Percentiles rank a stretch among this genome's conserved stretches.
These are phyloP conservation scores for Phytophthora cactorum DNA, from an alignment of 352 stramenopile species.

Conservation along the genomic window DNA sequence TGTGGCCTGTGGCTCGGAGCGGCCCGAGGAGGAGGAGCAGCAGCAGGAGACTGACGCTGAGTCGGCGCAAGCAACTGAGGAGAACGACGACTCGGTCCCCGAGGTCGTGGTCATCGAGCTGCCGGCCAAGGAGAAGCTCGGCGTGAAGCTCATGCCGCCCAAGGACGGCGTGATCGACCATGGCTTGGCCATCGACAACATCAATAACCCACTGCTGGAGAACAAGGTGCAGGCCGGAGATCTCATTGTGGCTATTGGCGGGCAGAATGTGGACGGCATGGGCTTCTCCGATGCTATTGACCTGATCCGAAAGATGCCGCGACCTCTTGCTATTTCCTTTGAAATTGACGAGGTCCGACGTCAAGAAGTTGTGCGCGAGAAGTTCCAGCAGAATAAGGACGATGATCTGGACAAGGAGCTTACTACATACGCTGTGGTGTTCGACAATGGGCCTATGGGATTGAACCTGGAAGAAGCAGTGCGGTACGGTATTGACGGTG, in stretches of 20 bases:
- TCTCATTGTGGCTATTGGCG: slow-evolving; percentile 86
- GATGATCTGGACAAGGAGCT: slow-evolving; percentile 77
- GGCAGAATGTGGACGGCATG: slow-evolving; percentile 76
- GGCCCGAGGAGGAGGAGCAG: slow-evolving; percentile 37
- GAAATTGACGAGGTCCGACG: slow-evolving; percentile 76
- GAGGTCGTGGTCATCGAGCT: slow-evolving; percentile 82
- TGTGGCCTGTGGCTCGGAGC: slow-evolving; percentile 65
- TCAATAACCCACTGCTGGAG: slow-evolving; percentile 86
- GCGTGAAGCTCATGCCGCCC: slow-evolving; percentile 86
- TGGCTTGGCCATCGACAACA: slow-evolving; percentile 87
- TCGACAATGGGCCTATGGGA: slow-evolving; percentile 85
- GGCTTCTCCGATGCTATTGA: slow-evolving; percentile 86
- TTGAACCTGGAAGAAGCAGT: slow-evolving; percentile 87
- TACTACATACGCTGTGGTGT: slow-evolving; percentile 86
- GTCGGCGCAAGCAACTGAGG: slow-evolving; percentile 1
- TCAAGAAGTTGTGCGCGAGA: slow-evolving; percentile 61
- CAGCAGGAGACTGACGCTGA: slow-evolving; percentile 17
- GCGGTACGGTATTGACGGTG: slow-evolving; percentile 83
- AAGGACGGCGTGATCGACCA: slow-evolving; percentile 84
- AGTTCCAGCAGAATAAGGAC: slow-evolving; percentile 58
- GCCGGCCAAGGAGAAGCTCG: slow-evolving; percentile 85
- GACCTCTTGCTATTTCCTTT: slow-evolving; percentile 82
- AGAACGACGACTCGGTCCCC: slow-evolving; percentile 18
- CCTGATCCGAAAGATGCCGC: slow-evolving; percentile 83
- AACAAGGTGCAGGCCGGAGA: slow-evolving; percentile 85